Percentiles rank a stretch among this genome's conserved stretches.
These are phyloP conservation scores for Metschnikowia kofuensis DNA, from an alignment of 805 yeast genomes.

Conservation along the genomic window DNA sequence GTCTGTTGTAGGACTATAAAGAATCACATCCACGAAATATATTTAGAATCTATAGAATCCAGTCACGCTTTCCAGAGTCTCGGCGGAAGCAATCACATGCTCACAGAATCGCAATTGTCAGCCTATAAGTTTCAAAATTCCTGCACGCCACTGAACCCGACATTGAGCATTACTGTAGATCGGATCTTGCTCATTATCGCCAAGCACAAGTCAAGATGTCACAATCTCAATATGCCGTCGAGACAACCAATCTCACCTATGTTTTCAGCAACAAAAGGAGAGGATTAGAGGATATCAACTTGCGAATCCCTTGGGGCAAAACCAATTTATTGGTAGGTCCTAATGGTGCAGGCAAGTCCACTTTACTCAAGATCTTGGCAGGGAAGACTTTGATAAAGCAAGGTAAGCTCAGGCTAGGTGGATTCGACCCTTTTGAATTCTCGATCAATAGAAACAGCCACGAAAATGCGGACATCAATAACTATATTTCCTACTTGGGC, in stretches of 20 bases:
- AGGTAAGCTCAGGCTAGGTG: slow-evolving; percentile 72
- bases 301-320: slow-evolving; percentile 66
- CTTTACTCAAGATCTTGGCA: slow-evolving; percentile 77
- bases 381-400: slow-evolving; percentile 83
- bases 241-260: slow-evolving; percentile 63
- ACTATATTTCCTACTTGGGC: slow-evolving; percentile 75
- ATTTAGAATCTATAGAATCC: no score
- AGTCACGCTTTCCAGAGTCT: no score
- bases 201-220: slow-evolving; percentile 4
- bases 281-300: slow-evolving; percentile 63
- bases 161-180: neutral
- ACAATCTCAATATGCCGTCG: slow-evolving; percentile 45
- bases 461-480: slow-evolving; percentile 43
- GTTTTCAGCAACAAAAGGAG: slow-evolving; percentile 55
- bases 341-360: slow-evolving; percentile 96
- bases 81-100: no score
- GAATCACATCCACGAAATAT: no score
- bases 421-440: slow-evolving; percentile 76
- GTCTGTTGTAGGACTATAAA: no score
- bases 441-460: slow-evolving; percentile 49
- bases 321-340: slow-evolving; percentile 85
- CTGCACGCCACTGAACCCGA: neutral
- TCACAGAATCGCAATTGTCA: no score
- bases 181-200: neutral
- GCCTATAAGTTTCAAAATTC: neutral